These are phyloP conservation scores for Theileria annulata DNA, from an alignment of 169 alveolate genomes.

Conservation along the genomic window DNA sequence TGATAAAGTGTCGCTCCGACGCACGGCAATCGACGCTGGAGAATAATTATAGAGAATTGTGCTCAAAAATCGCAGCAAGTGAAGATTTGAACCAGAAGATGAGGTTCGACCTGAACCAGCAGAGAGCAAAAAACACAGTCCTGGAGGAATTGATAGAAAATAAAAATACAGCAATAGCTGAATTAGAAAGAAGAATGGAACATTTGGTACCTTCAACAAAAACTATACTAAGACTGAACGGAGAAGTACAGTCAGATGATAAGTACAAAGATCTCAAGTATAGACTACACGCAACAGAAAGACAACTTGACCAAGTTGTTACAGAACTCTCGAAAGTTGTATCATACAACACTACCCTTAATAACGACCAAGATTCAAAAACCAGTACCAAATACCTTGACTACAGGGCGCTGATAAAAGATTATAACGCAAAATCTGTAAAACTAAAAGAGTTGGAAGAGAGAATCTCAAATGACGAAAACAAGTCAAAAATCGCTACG, in stretches of 20 bases:
- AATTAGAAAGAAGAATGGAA: slow-evolving; percentile 27
- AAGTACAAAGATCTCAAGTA: background rate
- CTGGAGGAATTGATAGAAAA: slow-evolving; percentile 49
- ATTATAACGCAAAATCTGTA: background rate
- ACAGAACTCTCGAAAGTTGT: slow-evolving; percentile 7
- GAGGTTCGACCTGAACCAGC: slow-evolving; percentile 34
- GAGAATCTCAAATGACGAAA: background rate
- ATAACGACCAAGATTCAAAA: background rate
- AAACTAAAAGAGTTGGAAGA: slow-evolving; percentile 2
- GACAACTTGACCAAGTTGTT: slow-evolving; percentile 7
- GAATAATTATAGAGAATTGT: slow-evolving; percentile 34
- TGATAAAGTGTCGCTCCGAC: slow-evolving; percentile 9
- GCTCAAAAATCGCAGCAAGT: slow-evolving; percentile 42
- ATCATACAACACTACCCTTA: background rate
- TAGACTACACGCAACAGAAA: slow-evolving; percentile 9
- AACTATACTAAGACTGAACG: background rate
- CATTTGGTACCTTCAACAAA: background rate
- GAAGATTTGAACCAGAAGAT: slow-evolving; percentile 28
- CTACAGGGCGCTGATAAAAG: background rate
- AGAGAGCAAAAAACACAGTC: slow-evolving; percentile 29
- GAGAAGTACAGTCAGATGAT: background rate
- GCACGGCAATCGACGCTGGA: slow-evolving; percentile 44
- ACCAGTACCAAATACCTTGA: slow-evolving; percentile 1
- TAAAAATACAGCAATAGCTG: slow-evolving; percentile 5
- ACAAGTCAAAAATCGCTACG: background rate